A percentile compares a stretch with the other conserved stretches of the same genome.
Conservation (phyloP, 345 rosid species). For the Leavenworthia alabamica region DNA sequence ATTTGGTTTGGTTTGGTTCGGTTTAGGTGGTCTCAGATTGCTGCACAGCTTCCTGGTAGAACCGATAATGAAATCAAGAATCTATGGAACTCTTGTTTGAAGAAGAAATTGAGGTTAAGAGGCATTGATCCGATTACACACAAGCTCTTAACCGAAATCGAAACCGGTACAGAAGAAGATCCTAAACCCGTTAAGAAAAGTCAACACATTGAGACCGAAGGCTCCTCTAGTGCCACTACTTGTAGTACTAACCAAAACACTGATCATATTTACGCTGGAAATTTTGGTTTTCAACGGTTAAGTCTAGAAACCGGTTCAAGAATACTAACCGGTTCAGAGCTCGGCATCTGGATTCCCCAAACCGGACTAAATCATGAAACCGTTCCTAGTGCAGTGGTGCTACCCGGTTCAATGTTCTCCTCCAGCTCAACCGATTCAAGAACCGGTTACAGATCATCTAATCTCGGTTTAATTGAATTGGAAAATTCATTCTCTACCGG, state of each 20-base stretch:
- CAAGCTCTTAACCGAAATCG: slow-evolving; percentile 53
- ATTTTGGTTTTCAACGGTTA: slow-evolving; percentile 27
- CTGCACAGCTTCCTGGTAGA: slow-evolving; percentile 64
- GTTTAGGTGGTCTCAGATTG: slow-evolving; percentile 62
- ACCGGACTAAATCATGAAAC: slow-evolving; percentile 34
- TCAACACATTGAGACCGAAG: slow-evolving; percentile 36
- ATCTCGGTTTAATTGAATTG: slow-evolving; percentile 28
- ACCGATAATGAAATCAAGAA: slow-evolving; percentile 67
- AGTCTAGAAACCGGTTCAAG: slow-evolving; percentile 28
- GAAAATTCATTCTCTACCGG: slow-evolving; percentile 30
- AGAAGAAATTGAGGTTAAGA: slow-evolving; percentile 49
- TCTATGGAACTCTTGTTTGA: slow-evolving; percentile 56
- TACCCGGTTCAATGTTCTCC: slow-evolving; percentile 33
- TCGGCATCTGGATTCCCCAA: slow-evolving; percentile 31
- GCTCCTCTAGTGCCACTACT: slow-evolving; percentile 37
- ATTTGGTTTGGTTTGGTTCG: slow-evolving; percentile 3
- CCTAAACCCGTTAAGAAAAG: slow-evolving; percentile 25
- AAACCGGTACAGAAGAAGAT: slow-evolving; percentile 43
- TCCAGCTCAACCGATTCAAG: slow-evolving; percentile 17
- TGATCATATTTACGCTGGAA: slow-evolving; percentile 29
- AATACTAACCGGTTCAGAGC: slow-evolving; percentile 17
- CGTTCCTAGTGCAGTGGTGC: slow-evolving; percentile 31
- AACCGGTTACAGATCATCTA: slow-evolving; percentile 37
- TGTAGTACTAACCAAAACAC: slow-evolving; percentile 28
- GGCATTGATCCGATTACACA: slow-evolving; percentile 65